These are phyloP conservation scores for Ceratobasidium sp. DNA, from an alignment of 1,284 basidiomycete species.

Conservation along the genomic window DNA sequence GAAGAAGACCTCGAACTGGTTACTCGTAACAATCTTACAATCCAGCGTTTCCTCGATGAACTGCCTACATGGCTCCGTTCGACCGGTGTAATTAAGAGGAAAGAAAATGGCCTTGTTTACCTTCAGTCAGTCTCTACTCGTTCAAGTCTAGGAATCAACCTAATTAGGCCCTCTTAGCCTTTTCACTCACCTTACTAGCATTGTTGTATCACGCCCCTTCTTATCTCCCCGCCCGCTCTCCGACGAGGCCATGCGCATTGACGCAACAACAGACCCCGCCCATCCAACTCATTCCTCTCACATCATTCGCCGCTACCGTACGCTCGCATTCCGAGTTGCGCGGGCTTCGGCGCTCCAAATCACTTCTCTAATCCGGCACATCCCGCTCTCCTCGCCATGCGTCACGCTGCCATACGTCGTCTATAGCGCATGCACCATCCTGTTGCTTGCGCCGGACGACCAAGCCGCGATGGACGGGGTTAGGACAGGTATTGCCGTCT, in stretches of 20 bases:
- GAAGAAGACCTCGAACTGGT: conserved; percentile 36
- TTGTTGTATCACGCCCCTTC: conserved; percentile 32
- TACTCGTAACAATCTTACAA: conserved; percentile 35
- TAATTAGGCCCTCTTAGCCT: conserved; percentile 19
- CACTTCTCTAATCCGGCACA: conserved; percentile 39
- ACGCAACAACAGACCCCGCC: background rate
- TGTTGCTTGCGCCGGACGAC: conserved; percentile 34
- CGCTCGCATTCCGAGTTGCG: conserved; percentile 42
- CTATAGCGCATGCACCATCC: conserved; percentile 37
- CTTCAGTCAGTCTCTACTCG: conserved; percentile 18
- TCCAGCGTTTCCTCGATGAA: conserved; percentile 42
- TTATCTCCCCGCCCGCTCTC: conserved; percentile 19
- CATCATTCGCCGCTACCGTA: conserved; percentile 40
- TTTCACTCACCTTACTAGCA: conserved; percentile 35
- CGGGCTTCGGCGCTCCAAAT: conserved; percentile 42
- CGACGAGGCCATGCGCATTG: conserved; percentile 16
- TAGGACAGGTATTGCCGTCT: conserved; percentile 13
- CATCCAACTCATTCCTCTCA: conserved; percentile 35
- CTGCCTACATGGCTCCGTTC: conserved; percentile 39
- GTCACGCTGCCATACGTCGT: conserved; percentile 40
- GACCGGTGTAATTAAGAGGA: conserved; percentile 30
- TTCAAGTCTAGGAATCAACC: background rate
- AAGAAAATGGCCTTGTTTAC: conserved; percentile 42
- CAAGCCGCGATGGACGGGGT: conserved; percentile 39
- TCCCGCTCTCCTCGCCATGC: conserved; percentile 42